These are phyloP conservation scores for Cordyceps pruinosa DNA, from an alignment of 2,329 filamentous ascomycete species.

Conservation along the genomic window DNA sequence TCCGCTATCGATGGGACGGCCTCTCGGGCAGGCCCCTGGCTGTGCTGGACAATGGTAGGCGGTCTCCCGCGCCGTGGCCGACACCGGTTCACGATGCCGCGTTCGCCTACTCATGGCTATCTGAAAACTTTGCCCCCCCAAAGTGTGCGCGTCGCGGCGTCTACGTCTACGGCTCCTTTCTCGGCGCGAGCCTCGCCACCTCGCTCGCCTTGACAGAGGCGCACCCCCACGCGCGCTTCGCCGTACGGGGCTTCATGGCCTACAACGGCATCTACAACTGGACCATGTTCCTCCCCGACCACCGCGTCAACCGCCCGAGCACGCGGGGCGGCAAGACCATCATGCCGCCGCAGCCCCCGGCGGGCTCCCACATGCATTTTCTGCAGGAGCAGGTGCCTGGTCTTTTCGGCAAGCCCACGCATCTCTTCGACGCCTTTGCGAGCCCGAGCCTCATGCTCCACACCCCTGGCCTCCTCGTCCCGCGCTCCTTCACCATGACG, in stretches of 20 bases:
- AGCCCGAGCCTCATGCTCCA: slow-evolving; percentile 54
- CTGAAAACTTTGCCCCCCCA: slow-evolving; percentile 35
- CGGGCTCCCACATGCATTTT: slow-evolving; percentile 30
- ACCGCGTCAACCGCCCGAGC: slow-evolving; percentile 34
- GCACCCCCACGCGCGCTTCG: slow-evolving; percentile 34
- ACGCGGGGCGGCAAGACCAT: slow-evolving; percentile 15
- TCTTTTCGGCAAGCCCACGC: slow-evolving; percentile 42
- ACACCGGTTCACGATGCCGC: slow-evolving; percentile 49
- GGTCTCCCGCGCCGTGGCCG: slow-evolving; percentile 41
- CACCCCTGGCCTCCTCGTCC: slow-evolving; percentile 40
- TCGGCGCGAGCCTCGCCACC: slow-evolving; percentile 51
- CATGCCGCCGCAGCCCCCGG: slow-evolving; percentile 17
- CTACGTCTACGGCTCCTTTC: slow-evolving; percentile 48
- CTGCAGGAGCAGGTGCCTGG: slow-evolving; percentile 29
- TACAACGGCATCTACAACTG: slow-evolving; percentile 60
- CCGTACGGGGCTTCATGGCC: slow-evolving; percentile 46
- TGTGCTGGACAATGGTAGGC: slow-evolving; percentile 5
- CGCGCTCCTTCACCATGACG: slow-evolving; percentile 36
- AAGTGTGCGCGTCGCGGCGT: slow-evolving; percentile 29
- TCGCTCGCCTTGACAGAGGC: slow-evolving; percentile 52
- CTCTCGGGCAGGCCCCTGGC: slow-evolving; percentile 14
- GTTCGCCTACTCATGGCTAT: slow-evolving; percentile 48
- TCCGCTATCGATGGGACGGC: slow-evolving; percentile 53
- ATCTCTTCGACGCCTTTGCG: slow-evolving; percentile 54
- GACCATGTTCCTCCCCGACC: slow-evolving; percentile 52